phyloP scores from a whole-genome alignment of 2,329 filamentous ascomycete species.

The Seiridium unicorne region DNA sequence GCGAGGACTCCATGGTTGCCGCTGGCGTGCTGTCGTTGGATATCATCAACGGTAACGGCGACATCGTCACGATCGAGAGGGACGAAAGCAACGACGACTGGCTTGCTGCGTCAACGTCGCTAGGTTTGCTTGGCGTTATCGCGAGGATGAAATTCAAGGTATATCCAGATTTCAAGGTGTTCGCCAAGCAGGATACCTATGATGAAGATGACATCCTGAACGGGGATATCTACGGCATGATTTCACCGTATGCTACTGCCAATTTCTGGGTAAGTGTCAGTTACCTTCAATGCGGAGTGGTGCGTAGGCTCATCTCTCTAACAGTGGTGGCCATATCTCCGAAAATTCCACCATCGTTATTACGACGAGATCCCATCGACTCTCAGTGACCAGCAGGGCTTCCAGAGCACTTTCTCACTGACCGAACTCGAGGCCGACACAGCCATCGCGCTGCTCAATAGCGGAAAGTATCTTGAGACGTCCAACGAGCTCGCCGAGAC shows the following conservation, averaged over 20 bases:
- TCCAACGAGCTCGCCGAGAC: conserved; percentile 49
- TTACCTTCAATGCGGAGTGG: no score
- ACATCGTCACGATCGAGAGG: conserved; percentile 38
- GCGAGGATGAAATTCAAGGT: conserved; percentile 46
- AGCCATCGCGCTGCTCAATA: conserved; percentile 41
- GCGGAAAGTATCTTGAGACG: conserved; percentile 42
- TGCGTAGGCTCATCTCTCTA: background rate
- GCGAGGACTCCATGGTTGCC: conserved; percentile 48
- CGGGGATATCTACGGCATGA: conserved; percentile 48
- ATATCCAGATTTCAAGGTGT: conserved; percentile 50
- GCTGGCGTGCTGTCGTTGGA: conserved; percentile 47
- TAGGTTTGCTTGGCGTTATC: conserved; percentile 48
- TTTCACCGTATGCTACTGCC: conserved; percentile 48
- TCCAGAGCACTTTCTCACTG: conserved; percentile 51
- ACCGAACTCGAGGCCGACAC: conserved; percentile 39
- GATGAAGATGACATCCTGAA: conserved; percentile 46
- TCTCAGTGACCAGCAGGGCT: conserved; percentile 42
- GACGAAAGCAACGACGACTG: conserved; percentile 45
- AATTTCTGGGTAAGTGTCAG: conserved; percentile 44
- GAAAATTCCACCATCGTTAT: conserved; percentile 52
- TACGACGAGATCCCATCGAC: conserved; percentile 44
- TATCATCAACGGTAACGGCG: conserved; percentile 46
- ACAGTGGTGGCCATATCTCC: conserved; percentile 51
- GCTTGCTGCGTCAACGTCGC: conserved; percentile 49
- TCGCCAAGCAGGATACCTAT: conserved; percentile 46